These are phyloP conservation scores for Pelargonium nanum DNA, from an alignment of 345 rosid species.

Conservation along the genomic window DNA sequence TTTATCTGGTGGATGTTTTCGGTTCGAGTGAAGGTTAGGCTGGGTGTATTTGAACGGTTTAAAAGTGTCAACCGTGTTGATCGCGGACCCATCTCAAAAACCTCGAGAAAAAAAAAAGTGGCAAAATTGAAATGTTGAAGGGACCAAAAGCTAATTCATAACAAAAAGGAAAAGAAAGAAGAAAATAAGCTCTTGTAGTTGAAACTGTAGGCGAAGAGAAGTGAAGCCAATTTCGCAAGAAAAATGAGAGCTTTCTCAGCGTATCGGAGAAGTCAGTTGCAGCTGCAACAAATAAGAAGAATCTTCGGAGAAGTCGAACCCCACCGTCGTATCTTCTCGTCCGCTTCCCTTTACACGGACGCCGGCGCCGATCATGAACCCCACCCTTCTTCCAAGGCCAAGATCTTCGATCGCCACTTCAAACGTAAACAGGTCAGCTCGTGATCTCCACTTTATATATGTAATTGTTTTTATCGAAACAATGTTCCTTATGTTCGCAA, in stretches of 20 bases:
- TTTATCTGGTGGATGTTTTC: too few species aligned
- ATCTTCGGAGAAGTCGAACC: neutral
- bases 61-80: too few species aligned
- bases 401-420: slow-evolving; percentile 78
- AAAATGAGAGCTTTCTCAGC: neutral
- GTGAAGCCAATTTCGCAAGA: neutral
- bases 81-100: too few species aligned
- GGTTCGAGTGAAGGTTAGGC: too few species aligned
- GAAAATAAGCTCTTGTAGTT: neutral
- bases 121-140: neutral
- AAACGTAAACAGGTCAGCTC: slow-evolving; percentile 64
- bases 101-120: too few species aligned
- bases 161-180: neutral
- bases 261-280: neutral
- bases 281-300: neutral
- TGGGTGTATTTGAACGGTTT: too few species aligned
- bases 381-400: slow-evolving; percentile 34
- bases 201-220: neutral
- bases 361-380: slow-evolving; percentile 20
- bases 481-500: neutral
- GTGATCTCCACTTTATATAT: neutral
- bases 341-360: slow-evolving; percentile 30
- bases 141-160: neutral
- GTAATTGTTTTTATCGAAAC: neutral
- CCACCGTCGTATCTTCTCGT: neutral